Evolutionary conservation across 495 filamentous ascomycete genomes (phyloP), one percentile per base, ranked within the genome.

Genomic region (Coniosporium apollinis): DNA sequence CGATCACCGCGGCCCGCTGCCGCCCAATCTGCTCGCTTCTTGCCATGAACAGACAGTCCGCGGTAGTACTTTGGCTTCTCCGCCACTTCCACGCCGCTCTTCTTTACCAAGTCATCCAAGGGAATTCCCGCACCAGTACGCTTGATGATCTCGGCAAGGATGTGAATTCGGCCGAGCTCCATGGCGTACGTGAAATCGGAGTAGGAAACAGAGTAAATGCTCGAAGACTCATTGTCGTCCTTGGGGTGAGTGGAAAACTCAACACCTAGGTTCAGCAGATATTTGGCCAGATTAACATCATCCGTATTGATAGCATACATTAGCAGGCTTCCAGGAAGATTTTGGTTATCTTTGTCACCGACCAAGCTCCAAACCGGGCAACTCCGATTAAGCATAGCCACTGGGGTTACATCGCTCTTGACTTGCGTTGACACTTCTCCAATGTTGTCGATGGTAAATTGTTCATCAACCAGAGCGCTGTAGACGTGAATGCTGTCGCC

Each of bases 371-470:
- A 44, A 7, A 44, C 41, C 5, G 41, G 38, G 35, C 39, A 55
- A 11, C 0, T 1, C 57, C 55, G 60, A 5, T 38, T 21, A 5
- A 80, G 44, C 24, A 72, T 44, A 0, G 42, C 33, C 3, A 64
- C 37, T 10, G 79, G 73, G 17, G 59, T 58, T 3, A 64, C 52
- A 8, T 58, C 47, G 36, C 72, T 75, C 44, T 78, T 71, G 15
- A 80, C 72, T 30, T 75, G 52, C 28, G 63, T 71, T 2, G 65
- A 65, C 1, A 72, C 59, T 43, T 76, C 64, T 1, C 76, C 79
- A 22, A 84, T 55, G 42, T 79, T 70, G 3, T 84, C 77, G 37
- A 81, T 62, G 0, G 78, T 86, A 48, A 75, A 82, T 13, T 65
- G 54, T 10, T 68, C 65, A 36, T 74, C 64, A 19, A 80, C 48